A percentile compares a stretch with the other conserved stretches of the same genome.
Evolutionary conservation across 768 basidiomycete species (phyloP).

Genomic region (Boletus vinaceobasis): DNA sequence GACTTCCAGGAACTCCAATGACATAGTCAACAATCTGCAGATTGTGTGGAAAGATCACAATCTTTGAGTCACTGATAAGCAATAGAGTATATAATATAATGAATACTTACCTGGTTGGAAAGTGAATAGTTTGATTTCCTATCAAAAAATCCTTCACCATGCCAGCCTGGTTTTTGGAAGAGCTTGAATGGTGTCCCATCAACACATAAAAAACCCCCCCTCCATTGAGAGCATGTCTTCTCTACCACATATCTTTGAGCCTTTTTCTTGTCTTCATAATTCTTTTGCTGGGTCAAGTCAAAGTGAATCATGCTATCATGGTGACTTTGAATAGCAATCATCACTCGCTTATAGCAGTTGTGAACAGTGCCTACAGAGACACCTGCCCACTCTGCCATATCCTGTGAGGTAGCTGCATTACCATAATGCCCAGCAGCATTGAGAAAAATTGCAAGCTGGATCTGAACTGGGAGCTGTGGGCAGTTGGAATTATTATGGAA

Average conservation of each 20-base stretch:
- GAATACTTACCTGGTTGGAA: conserved; percentile 7
- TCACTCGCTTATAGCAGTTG: no score
- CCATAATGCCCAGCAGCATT: no score
- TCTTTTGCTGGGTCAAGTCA: no score
- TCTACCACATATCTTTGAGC: no score
- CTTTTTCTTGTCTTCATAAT: no score
- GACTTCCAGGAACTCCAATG: conserved; percentile 13
- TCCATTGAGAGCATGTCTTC: background rate
- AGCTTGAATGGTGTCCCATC: background rate
- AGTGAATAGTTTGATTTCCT: conserved; percentile 11
- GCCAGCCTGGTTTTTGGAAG: conserved; percentile 13
- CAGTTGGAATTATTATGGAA: no score
- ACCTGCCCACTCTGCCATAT: background rate
- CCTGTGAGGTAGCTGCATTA: background rate
- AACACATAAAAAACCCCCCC: background rate
- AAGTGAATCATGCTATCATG: no score
- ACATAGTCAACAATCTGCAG: conserved; percentile 14
- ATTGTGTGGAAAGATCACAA: conserved; percentile 14
- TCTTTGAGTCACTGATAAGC: background rate
- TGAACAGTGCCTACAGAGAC: background rate
- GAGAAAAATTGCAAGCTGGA: no score
- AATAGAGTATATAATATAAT: background rate
- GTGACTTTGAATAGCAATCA: background rate
- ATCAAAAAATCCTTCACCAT: conserved; percentile 16
- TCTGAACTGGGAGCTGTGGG: no score